Evolutionary conservation across 352 stramenopile species (phyloP).

Genomic region (Aphanomyces invadans): DNA sequence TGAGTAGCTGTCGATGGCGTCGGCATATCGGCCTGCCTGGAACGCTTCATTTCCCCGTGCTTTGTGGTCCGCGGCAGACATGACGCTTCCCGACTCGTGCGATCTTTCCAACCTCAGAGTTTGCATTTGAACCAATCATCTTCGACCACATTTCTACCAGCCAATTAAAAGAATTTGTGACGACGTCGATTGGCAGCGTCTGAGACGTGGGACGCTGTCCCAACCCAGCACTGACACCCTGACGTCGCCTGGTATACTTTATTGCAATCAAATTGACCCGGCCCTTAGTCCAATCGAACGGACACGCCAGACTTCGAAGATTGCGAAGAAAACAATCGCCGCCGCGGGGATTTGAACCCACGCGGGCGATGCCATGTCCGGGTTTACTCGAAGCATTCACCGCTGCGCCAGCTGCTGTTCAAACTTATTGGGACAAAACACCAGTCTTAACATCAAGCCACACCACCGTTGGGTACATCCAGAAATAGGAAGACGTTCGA

Average conservation of each 20-base stretch:
- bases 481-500: too few relatives aligned
- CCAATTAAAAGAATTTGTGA: constrained; percentile 40
- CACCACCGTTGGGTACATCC: too few relatives aligned
- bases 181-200: constrained; percentile 81
- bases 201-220: constrained; percentile 37
- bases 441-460: too few relatives aligned
- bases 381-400: not conserved
- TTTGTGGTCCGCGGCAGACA: constrained; percentile 37
- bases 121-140: too few relatives aligned
- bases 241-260: constrained; percentile 43
- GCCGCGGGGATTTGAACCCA: constrained; percentile 55
- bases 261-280: constrained; percentile 83
- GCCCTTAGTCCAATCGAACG: constrained; percentile 86
- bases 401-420: too few relatives aligned
- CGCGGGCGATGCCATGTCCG: constrained; percentile 13
- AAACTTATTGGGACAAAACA: too few relatives aligned
- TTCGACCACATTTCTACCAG: too few relatives aligned
- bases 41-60: constrained; percentile 51
- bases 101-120: too few relatives aligned
- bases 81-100: too few relatives aligned
- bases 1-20: constrained; percentile 48
- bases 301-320: constrained; percentile 86
- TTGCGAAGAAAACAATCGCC: constrained; percentile 28
- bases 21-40: constrained; percentile 34
- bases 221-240: constrained; percentile 82